phyloP scores from a whole-genome alignment of 192 early-diverging fungal genomes.

The Spizellomyces sp. region DNA sequence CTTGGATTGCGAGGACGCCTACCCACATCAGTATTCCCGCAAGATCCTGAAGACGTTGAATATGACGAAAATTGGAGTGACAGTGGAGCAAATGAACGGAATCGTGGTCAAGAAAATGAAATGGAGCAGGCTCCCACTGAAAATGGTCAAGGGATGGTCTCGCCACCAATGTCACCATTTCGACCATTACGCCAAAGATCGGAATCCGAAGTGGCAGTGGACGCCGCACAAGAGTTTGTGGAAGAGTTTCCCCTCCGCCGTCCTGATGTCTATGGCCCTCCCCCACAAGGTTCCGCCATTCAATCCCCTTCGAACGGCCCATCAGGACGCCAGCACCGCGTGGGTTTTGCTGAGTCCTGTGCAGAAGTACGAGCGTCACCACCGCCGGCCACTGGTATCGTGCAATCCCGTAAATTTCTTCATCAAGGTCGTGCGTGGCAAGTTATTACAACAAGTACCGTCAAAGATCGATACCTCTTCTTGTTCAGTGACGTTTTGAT shows the following conservation, averaged over 20 bases:
- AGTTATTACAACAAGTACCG: conserved; percentile 65
- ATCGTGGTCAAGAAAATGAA: no score
- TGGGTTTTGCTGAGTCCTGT: no score
- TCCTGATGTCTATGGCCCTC: no score
- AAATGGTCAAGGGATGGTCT: conserved; percentile 8
- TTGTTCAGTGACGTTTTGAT: conserved; percentile 65
- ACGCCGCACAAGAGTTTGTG: no score
- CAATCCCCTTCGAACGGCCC: no score
- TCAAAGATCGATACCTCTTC: conserved; percentile 71
- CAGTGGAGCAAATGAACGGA: no score
- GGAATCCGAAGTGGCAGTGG: conserved; percentile 1
- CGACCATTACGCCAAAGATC: conserved; percentile 1
- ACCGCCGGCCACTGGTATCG: no score
- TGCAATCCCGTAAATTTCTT: conserved; percentile 37
- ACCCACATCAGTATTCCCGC: neutral
- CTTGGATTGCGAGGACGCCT: neutral
- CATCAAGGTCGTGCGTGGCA: conserved; percentile 63
- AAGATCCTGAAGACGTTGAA: conserved; percentile 9
- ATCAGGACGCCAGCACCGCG: no score
- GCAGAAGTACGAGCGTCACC: no score
- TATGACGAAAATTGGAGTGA: neutral
- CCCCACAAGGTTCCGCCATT: no score
- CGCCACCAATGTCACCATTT: conserved; percentile 11
- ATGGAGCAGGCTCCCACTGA: no score
- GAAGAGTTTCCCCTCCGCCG: no score